phyloP scores from a whole-genome alignment of 768 basidiomycete genomes.

The Macrolepiota fuliginosa region DNA sequence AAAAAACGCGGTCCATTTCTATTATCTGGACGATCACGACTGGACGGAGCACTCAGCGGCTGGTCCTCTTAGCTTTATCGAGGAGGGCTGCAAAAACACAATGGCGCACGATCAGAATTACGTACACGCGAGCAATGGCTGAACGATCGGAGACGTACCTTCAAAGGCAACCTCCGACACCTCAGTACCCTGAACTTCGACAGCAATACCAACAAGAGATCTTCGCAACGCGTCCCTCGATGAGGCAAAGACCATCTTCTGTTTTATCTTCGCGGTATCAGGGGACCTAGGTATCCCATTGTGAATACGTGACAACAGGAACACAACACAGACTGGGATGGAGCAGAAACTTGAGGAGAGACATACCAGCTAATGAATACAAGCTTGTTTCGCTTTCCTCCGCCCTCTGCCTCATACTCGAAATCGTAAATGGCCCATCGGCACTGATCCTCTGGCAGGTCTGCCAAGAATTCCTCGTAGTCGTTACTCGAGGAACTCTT shows the following conservation, averaged over 20 bases:
- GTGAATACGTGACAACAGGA: not conserved
- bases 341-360: not conserved
- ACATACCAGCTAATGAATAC: conserved; percentile 84
- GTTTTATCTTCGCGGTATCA: conserved; percentile 78
- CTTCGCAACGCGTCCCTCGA: conserved; percentile 80
- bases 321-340: not conserved
- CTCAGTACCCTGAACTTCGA: conserved; percentile 88
- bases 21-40: not conserved
- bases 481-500: conserved; percentile 49
- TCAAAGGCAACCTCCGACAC: conserved; percentile 68
- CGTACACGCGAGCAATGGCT: not conserved
- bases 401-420: conserved; percentile 71
- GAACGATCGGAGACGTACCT: conserved; percentile 43
- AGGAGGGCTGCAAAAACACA: conserved; percentile 19
- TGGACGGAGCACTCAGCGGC: not conserved
- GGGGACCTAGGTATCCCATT: conserved; percentile 65
- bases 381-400: conserved; percentile 84
- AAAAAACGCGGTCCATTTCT: not conserved
- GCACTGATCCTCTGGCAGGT: conserved; percentile 73
- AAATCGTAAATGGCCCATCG: conserved; percentile 95
- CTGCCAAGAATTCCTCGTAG: conserved; percentile 73
- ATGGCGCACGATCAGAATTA: conserved; percentile 5
- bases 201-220: conserved; percentile 68
- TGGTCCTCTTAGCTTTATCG: conserved; percentile 23
- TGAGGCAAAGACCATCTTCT: conserved; percentile 92